phyloP scores from a whole-genome alignment of 2,329 filamentous ascomycete species.

The Biscogniauxia sp. region DNA sequence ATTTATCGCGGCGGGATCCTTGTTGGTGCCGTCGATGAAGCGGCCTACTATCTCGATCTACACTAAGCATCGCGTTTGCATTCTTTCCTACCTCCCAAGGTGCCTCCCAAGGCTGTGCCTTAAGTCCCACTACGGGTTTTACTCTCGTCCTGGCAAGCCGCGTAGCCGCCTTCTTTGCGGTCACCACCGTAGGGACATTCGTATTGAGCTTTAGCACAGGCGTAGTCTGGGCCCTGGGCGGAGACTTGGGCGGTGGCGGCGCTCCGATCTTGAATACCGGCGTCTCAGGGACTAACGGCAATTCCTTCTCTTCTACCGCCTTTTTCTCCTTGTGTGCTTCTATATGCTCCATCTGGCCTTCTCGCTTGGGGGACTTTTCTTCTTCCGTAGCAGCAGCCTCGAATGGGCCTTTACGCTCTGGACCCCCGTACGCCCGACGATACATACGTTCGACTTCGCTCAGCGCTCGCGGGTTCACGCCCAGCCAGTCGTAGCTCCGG shows the following conservation, averaged over 20 bases:
- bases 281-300: neutral
- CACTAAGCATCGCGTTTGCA: no score
- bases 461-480: conserved; percentile 47
- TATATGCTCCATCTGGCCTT: conserved; percentile 9
- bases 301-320: neutral
- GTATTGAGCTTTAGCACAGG: conserved; percentile 29
- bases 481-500: conserved; percentile 57
- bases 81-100: no score
- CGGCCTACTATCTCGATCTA: no score
- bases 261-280: conserved; percentile 13
- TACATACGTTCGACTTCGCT: conserved; percentile 57
- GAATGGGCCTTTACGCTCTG: conserved; percentile 45
- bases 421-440: conserved; percentile 53
- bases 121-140: conserved; percentile 7
- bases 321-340: neutral
- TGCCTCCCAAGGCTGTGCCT: no score
- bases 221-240: conserved; percentile 20
- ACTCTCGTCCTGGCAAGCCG: conserved; percentile 22
- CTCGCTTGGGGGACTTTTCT: conserved; percentile 8
- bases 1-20: neutral
- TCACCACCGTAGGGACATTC: conserved; percentile 20
- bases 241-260: conserved; percentile 15
- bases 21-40: neutral
- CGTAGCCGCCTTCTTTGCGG: conserved; percentile 4
- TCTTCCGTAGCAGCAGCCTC: conserved; percentile 24